Base-by-base conservation (phyloP, 352 stramenopile species). In the Globisporangium sylvaticum region DNA sequence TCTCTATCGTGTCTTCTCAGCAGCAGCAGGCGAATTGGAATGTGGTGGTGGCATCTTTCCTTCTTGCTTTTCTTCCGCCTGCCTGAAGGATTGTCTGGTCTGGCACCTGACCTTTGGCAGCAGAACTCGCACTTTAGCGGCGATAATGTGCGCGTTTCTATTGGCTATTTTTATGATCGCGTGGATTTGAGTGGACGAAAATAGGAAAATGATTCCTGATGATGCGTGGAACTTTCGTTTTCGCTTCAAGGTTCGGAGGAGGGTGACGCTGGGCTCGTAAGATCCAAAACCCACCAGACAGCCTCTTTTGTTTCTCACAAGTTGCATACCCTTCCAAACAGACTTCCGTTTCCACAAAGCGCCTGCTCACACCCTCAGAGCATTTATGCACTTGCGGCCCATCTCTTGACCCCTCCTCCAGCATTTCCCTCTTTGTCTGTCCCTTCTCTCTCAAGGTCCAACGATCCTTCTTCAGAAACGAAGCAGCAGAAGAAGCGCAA, bases 251-350 rank as follows among this genome's bases (percentile, higher is more conserved):
- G 3, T 64, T 64, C 55, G 20, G 6, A 18, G 2, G 27, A 64
- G 39, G 56, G 48, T 64, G 42, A 64, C 58, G 58, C 15, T 25
- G 39, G 29, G 58, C 31, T 9, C 15, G 58, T 56, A 64, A 64
- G 42, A 52, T 57, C 59, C 59, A 64, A 57, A 50, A 64, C 59
- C 42, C 37, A 32, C 6, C 4, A 55, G 55, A 64, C 25, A 64
- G 42, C 59, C 18, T 64, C 1, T 20, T 24, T 0, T 2, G 1
- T 8, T 20, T 20, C 27, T 20, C 27, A n/a, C 10, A 14, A 64
- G 32, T 31, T 64, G 20, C 59, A 64, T 64, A 64, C 20, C 24
- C 42, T 44, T 24, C 18, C 14, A 42, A 25, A 44, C 3, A 37
- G 42, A 10, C 14, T 64, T 18, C 25, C 2, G 0, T 20, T n/a